Evolutionary conservation across 441 rosid genomes (phyloP).

Genomic region (Mallotus japonicus): DNA sequence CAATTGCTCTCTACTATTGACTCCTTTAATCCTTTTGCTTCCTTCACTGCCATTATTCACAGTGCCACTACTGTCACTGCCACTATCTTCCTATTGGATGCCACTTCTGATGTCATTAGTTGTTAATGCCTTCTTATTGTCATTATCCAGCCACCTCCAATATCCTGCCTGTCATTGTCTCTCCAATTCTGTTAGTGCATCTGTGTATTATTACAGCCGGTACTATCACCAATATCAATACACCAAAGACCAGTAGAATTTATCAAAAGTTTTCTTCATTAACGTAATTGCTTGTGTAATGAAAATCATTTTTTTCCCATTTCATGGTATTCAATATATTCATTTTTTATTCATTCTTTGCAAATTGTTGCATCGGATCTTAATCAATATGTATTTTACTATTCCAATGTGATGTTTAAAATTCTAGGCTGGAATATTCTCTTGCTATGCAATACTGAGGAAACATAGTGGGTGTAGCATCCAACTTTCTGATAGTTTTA

Average conservation of each 20-base stretch:
- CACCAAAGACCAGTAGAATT: background rate
- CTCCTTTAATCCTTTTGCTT: background rate
- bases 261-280: background rate
- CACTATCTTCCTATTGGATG: background rate
- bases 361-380: background rate
- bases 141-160: background rate
- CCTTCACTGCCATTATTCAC: background rate
- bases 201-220: background rate
- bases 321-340: background rate
- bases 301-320: background rate
- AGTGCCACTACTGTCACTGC: background rate
- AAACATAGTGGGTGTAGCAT: background rate
- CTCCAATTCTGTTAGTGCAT: background rate
- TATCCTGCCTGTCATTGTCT: background rate
- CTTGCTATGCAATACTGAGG: background rate
- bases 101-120: background rate
- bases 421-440: background rate
- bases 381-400: background rate
- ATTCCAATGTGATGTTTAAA: background rate
- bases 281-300: background rate
- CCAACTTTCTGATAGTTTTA: background rate
- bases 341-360: background rate
- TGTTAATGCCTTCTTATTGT: background rate
- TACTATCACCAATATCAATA: background rate
- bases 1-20: background rate